Conservation (phyloP, 1,284 basidiomycete species). For the Vanrija humicola region DNA sequence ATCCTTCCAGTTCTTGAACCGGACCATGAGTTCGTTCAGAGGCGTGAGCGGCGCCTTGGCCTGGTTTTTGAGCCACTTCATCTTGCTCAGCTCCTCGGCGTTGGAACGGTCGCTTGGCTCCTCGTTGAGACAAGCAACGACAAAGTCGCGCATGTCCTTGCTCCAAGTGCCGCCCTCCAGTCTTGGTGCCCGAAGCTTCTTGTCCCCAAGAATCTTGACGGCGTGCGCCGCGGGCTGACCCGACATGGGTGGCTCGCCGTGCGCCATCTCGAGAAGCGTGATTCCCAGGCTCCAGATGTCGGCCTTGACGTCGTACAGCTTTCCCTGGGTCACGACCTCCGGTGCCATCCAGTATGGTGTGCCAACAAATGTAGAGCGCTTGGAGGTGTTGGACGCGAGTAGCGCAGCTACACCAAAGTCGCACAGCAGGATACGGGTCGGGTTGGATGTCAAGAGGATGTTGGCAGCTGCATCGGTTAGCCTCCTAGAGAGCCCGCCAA, state of each 20-base stretch:
- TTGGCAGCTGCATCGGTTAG: conserved; percentile 67
- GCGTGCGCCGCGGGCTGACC: conserved; percentile 83
- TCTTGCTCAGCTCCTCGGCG: conserved; percentile 83
- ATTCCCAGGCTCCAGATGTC: conserved; percentile 97
- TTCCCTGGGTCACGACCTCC: conserved; percentile 83
- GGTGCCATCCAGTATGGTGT: conserved; percentile 99
- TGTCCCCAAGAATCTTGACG: conserved; percentile 81
- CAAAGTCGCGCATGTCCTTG: conserved; percentile 84
- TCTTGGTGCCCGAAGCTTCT: conserved; percentile 61
- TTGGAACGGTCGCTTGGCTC: conserved; percentile 72
- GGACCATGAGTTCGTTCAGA: conserved; percentile 78
- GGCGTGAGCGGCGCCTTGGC: conserved; percentile 65
- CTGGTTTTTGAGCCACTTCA: conserved; percentile 86
- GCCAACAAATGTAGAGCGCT: conserved; percentile 89
- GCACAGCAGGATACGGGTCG: conserved; percentile 85
- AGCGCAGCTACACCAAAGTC: conserved; percentile 97
- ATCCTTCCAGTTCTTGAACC: conserved; percentile 72
- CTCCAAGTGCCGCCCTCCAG: conserved; percentile 73
- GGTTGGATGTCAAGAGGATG: conserved; percentile 72
- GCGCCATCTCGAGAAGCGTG: conserved; percentile 87
- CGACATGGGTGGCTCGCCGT: conserved; percentile 57
- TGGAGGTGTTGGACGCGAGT: conserved; percentile 77
- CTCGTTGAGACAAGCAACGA: conserved; percentile 78
- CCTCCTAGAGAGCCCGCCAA: not conserved
- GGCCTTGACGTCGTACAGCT: conserved; percentile 90